Percentiles rank a stretch among this genome's conserved stretches.
These are phyloP conservation scores for Colletotrichum noveboracense DNA, from an alignment of 2,329 filamentous ascomycete species.

Conservation along the genomic window DNA sequence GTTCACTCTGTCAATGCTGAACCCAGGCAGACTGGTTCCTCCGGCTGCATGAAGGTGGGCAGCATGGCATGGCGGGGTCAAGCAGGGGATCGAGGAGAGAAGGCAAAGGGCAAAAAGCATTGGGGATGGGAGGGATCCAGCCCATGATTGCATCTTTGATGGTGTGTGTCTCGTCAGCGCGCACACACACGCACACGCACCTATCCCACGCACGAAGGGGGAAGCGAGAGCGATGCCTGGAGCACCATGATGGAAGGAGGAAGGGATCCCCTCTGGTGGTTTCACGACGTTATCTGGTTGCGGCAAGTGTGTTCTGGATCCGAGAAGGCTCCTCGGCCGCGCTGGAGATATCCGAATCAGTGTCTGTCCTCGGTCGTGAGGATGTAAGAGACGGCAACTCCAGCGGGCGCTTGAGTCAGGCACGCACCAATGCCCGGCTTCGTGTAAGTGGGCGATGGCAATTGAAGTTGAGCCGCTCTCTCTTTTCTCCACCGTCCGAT, in stretches of 20 bases:
- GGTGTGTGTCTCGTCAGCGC: conserved; percentile 10
- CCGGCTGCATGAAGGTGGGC: conserved; percentile 6
- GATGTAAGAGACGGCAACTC: neutral
- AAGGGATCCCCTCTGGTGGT: neutral
- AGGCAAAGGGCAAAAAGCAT: neutral
- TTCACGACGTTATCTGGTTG: conserved; percentile 7
- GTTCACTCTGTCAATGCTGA: neutral
- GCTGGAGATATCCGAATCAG: neutral
- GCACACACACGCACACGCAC: neutral
- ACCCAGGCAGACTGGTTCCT: neutral
- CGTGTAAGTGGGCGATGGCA: conserved; percentile 7
- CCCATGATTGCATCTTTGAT: conserved; percentile 14
- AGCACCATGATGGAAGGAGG: neutral
- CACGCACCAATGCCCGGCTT: neutral
- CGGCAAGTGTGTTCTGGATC: neutral
- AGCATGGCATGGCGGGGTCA: conserved; percentile 19
- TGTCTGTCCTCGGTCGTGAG: neutral
- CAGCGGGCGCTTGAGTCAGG: conserved; percentile 18
- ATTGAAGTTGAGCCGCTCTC: conserved; percentile 16
- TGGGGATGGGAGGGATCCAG: neutral
- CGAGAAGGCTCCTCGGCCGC: neutral
- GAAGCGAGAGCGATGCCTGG: neutral
- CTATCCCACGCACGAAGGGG: neutral
- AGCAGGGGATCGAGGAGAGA: neutral
- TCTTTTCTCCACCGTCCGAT: neutral